Evolutionary conservation across 306 rosid genomes (phyloP), one percentile per base, ranked within the genome.

Genomic region (Glycine latifolia): DNA sequence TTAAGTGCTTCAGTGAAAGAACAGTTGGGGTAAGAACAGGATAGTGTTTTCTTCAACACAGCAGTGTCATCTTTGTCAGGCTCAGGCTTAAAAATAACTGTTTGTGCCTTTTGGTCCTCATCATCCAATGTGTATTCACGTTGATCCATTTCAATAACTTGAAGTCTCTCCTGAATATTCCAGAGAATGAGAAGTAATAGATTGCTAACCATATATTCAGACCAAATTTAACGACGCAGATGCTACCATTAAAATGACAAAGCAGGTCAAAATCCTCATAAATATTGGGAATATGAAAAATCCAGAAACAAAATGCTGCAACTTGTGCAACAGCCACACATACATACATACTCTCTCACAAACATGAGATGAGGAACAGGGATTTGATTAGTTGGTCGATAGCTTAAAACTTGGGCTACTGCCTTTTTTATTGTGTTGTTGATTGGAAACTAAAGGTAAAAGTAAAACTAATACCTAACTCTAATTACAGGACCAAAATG

Each of bases 81-180:
- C 26, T 92, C 97, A 10, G 97, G 99, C 77, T 93, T 92, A 69
- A 96, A 87, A 80, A 96, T 96, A 82, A 92, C 97, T 6, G 90
- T 89, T 37, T 96, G 99, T 55, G 88, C 87, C 85, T 82, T 87
- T 87, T 92, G 91, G 82, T 96, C 99, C 68, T 93, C 99, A 11
- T 92, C 98, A 83, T 96, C 99, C 89, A 96, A 87, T 81, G 99
- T 93, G 89, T 96, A 96, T 71, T 96, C 99, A 71, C 89, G 87
- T 81, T 93, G 99, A 89, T 96, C 98, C 87, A 67, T 89, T 82
- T 89, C 99, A 70, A 96, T 96, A 84, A 85, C 85, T 65, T 96
- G 97, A 80, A 96, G 87, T 87, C 97, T 93, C 89, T 96, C 99
- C 99, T 96, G 87, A 67, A 72, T 58, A 75, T 54, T 86, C 63